Evolutionary conservation across 495 filamentous ascomycete species (phyloP), one percentile per base, ranked within the genome.

Genomic region (Lasiosphaeria ovina): DNA sequence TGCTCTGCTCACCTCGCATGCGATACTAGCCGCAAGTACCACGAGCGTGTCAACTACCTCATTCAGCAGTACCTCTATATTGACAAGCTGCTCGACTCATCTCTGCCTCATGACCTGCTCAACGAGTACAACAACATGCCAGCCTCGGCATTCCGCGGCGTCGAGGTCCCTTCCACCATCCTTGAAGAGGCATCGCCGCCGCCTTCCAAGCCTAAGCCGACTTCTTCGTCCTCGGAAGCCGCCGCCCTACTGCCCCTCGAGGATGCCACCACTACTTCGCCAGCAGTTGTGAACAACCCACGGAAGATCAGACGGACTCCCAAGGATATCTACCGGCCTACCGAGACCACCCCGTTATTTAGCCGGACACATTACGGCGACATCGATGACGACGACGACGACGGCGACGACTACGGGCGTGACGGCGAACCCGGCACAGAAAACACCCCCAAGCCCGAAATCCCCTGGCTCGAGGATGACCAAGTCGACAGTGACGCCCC

Each of bases 31-130:
- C 87, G 91, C 17, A 61, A 87, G 69, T 96, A 94, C 74, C 93
- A 97, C 70, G 86, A 92, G 71, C 83, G 88, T 6, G 92, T 83
- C 66, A 97, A 97, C 70, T 81, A 80, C 55, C 74, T 97, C 9
- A 84, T 97, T 54, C 88, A 91, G 58, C 89, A 91, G 64, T 97
- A 96, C 70, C 80, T 91, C 51, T 96, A 93, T 67, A 95, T 96
- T 63, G 92, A 97, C 72, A 83, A 88, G n/a, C 75, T 97, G 17
- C 81, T 97, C 38, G 92, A 95, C 72, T 95, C 91, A 11, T 92
- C 91, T 6, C 77, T 96, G 6, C 91, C 92, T 0, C 91, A 92
- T 61, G 85, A 89, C 66, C 77, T 97, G 14, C 84, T 97, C 54
- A 90, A 94, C 65, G 93, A 96, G 66, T 97, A 97, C 72, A 83